Evolutionary conservation across 257 asterid genomes (phyloP), one percentile per base, ranked within the genome.

Genomic region (Solanum pinnatisectum): DNA sequence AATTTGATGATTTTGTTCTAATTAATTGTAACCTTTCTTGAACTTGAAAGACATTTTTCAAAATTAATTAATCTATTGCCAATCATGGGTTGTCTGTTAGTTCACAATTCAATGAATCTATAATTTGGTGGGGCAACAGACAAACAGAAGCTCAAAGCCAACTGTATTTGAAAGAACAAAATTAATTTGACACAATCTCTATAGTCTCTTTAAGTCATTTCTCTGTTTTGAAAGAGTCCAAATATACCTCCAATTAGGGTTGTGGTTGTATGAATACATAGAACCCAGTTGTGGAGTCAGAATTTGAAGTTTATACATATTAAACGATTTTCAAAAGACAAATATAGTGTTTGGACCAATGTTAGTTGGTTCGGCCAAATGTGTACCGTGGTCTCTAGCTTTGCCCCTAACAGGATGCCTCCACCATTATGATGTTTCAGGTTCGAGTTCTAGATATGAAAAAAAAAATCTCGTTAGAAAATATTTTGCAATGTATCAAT

Each of bases 61-160:
- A 63, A 52, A 52, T 52, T 2, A 60, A 76, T 30, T 30, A 7
- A 70, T 87, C 59, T 84, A 81, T 72, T 89, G 63, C 76, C 91
- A 93, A 93, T 92, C 94, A 92, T 92, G 96, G 92, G 90, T 90
- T 92, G 92, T 90, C 93, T 92, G 92, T 87, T 91, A 89, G 91
- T 87, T 91, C 89, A 84, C 67, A 85, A 44, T 87, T 85, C 90
- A 89, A 93, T 91, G 91, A 88, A 91, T 84, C 92, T 90, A 92
- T 52, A 63, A 91, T 90, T 92, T 83, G 91, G 95, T 92, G 89
- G 98, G 95, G 88, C 92, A 93, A 74, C 93, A 90, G 98, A 93
- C 96, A 94, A 90, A 92, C 87, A 83, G 92, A 91, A 92, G 90
- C 93, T 94, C 72, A 78, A 84, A 63, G 91, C 95, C 96, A 94